Percentiles rank a stretch among this genome's conserved stretches.
Evolutionary conservation across 2,329 filamentous ascomycete genomes (phyloP).

Genomic region (Diplocarpon mali): DNA sequence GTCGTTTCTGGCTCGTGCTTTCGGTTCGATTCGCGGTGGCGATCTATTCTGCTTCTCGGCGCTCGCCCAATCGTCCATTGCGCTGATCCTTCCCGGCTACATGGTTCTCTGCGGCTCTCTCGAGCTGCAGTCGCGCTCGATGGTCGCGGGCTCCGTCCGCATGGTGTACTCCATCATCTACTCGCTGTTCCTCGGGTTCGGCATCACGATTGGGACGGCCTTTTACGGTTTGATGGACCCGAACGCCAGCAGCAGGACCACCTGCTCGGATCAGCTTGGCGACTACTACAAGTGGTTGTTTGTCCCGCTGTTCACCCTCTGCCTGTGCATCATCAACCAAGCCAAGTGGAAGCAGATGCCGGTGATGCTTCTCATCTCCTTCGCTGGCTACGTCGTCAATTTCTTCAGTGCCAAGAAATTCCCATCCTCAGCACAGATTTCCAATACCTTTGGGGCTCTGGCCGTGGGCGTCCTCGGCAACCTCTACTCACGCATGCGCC

Average conservation of each 20-base stretch:
- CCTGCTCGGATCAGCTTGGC: slow-evolving; percentile 35
- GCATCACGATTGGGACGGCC: slow-evolving; percentile 44
- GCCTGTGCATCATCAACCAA: slow-evolving; percentile 66
- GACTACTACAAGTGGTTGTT: slow-evolving; percentile 56
- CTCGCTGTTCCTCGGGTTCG: slow-evolving; percentile 45
- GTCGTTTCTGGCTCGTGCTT: slow-evolving; percentile 50
- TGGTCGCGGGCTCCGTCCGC: slow-evolving; percentile 44
- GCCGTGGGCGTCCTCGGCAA: slow-evolving; percentile 69
- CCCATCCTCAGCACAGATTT: slow-evolving; percentile 58
- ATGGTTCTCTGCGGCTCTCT: slow-evolving; percentile 47
- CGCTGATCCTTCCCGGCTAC: slow-evolving; percentile 55
- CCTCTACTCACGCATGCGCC: slow-evolving; percentile 52
- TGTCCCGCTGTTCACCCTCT: slow-evolving; percentile 62
- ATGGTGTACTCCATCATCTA: slow-evolving; percentile 50
- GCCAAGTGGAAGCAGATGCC: slow-evolving; percentile 74
- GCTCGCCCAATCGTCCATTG: slow-evolving; percentile 53
- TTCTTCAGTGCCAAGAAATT: slow-evolving; percentile 60
- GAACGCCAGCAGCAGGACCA: slow-evolving; percentile 35
- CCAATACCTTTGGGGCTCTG: slow-evolving; percentile 66
- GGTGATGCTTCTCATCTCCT: slow-evolving; percentile 63
- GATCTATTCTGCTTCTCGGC: slow-evolving; percentile 55
- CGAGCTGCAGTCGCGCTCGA: slow-evolving; percentile 43
- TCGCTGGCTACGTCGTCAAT: slow-evolving; percentile 65
- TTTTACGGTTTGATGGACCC: slow-evolving; percentile 41
- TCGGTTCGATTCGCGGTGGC: slow-evolving; percentile 43